A percentile compares a stretch with the other conserved stretches of the same genome.
phyloP scores from a whole-genome alignment of 1,284 basidiomycete species.

The Ceratobasidium sp. region DNA sequence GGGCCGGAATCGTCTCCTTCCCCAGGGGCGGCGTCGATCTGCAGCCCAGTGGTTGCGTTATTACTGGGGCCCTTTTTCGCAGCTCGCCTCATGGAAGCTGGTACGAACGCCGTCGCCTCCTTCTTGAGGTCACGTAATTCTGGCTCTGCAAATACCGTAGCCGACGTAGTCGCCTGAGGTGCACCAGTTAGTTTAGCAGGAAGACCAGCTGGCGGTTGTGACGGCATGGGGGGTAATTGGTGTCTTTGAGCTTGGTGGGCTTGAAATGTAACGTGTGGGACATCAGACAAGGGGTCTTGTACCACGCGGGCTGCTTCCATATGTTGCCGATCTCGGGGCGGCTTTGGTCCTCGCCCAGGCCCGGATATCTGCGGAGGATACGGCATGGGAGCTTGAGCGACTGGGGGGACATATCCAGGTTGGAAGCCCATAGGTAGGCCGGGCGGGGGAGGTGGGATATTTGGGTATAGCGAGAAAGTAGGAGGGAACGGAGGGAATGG shows the following conservation, averaged over 20 bases:
- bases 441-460: conserved; percentile 46
- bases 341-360: conserved; percentile 23
- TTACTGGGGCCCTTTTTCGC: conserved; percentile 28
- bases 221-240: conserved; percentile 46
- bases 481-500: conserved; percentile 49
- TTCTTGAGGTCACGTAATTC: conserved; percentile 90
- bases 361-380: conserved; percentile 43
- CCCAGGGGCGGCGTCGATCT: conserved; percentile 44
- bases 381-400: conserved; percentile 37
- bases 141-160: conserved; percentile 83
- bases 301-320: conserved; percentile 51
- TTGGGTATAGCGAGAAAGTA: conserved; percentile 41
- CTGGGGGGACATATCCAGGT: conserved; percentile 40
- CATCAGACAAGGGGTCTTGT: conserved; percentile 55
- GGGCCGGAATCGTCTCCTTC: conserved; percentile 8
- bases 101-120: conserved; percentile 90
- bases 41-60: conserved; percentile 15
- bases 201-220: conserved; percentile 27
- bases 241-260: conserved; percentile 52
- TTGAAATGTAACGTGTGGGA: conserved; percentile 55
- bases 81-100: conserved; percentile 58
- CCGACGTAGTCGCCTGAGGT: conserved; percentile 58
- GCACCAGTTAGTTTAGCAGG: conserved; percentile 38
- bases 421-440: conserved; percentile 46
- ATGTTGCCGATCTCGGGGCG: conserved; percentile 41